These are phyloP conservation scores for Mortierella alpina DNA, from an alignment of 192 early-diverging fungal species.

Conservation along the genomic window DNA sequence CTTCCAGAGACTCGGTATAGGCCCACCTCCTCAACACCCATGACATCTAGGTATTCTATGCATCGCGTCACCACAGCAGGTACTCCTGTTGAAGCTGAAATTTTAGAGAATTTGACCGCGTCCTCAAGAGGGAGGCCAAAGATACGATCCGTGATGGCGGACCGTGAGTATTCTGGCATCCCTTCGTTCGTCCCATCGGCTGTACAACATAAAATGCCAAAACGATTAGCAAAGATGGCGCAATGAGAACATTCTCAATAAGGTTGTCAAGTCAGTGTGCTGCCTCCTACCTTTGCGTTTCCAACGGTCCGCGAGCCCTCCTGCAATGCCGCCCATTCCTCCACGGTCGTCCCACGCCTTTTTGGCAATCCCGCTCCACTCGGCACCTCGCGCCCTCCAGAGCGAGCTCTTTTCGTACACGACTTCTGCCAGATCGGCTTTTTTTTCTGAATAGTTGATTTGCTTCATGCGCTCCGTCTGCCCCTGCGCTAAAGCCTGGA, in stretches of 20 bases:
- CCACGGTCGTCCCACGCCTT: slow-evolving; percentile 53
- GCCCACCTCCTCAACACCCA: slow-evolving; percentile 65
- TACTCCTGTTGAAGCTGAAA: slow-evolving; percentile 30
- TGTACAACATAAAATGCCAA: not conserved
- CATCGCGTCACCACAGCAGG: slow-evolving; percentile 44
- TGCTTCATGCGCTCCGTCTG: slow-evolving; percentile 50
- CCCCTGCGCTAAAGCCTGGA: slow-evolving; percentile 39
- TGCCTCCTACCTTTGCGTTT: slow-evolving; percentile 26
- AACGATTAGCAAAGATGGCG: not conserved
- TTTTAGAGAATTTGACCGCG: slow-evolving; percentile 31
- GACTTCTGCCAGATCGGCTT: slow-evolving; percentile 41
- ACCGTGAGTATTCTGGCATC: slow-evolving; percentile 8
- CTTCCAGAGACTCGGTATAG: slow-evolving; percentile 57
- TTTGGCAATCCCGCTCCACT: slow-evolving; percentile 49
- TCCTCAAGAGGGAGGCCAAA: slow-evolving; percentile 45
- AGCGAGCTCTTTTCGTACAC: slow-evolving; percentile 45
- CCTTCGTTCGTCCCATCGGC: slow-evolving; percentile 25
- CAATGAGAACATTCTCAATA: not conserved
- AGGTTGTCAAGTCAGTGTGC: not conserved
- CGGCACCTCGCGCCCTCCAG: slow-evolving; percentile 44
- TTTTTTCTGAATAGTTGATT: slow-evolving; percentile 44
- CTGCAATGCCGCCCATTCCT: slow-evolving; percentile 50
- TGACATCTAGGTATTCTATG: slow-evolving; percentile 48
- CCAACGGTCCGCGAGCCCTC: slow-evolving; percentile 47
- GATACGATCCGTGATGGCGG: slow-evolving; percentile 18